These are phyloP conservation scores for Ophiostoma novo-ulmi DNA, from an alignment of 2,329 filamentous ascomycete genomes.

Conservation along the genomic window DNA sequence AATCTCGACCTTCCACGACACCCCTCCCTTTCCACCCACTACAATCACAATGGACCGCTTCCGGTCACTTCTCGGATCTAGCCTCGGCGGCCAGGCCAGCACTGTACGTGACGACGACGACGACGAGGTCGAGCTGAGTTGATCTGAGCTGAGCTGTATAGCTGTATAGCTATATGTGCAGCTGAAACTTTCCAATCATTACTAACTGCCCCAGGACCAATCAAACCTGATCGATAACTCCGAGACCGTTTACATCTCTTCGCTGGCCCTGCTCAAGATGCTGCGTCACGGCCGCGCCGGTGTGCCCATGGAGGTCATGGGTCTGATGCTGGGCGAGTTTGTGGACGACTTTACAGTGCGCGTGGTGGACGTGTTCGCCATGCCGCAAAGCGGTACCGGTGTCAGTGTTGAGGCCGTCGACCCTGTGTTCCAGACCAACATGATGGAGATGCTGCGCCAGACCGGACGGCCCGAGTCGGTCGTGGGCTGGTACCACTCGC, in stretches of 20 bases:
- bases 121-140: background rate
- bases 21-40: constrained; percentile 23
- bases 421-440: constrained; percentile 98
- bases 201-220: constrained; percentile 60
- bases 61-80: constrained; percentile 75
- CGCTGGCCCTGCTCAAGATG: constrained; percentile 96
- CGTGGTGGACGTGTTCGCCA: constrained; percentile 97
- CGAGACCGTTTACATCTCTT: constrained; percentile 98
- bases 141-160: background rate
- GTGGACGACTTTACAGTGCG: constrained; percentile 98
- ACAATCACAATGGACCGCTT: constrained; percentile 73
- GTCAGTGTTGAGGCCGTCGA: constrained; percentile 98
- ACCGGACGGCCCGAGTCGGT: constrained; percentile 97
- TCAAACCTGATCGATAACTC: constrained; percentile 94
- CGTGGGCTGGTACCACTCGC: constrained; percentile 99
- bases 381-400: constrained; percentile 97
- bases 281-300: constrained; percentile 92
- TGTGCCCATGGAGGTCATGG: constrained; percentile 99
- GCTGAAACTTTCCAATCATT: background rate
- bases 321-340: constrained; percentile 96
- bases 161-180: background rate
- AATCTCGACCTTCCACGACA: background rate
- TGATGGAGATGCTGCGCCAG: constrained; percentile 99
- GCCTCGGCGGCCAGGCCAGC: constrained; percentile 55
- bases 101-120: constrained; percentile 46